A percentile compares a stretch with the other conserved stretches of the same genome.
Evolutionary conservation across 139 green algal genomes (phyloP).

Genomic region (Asterochloris sp.): DNA sequence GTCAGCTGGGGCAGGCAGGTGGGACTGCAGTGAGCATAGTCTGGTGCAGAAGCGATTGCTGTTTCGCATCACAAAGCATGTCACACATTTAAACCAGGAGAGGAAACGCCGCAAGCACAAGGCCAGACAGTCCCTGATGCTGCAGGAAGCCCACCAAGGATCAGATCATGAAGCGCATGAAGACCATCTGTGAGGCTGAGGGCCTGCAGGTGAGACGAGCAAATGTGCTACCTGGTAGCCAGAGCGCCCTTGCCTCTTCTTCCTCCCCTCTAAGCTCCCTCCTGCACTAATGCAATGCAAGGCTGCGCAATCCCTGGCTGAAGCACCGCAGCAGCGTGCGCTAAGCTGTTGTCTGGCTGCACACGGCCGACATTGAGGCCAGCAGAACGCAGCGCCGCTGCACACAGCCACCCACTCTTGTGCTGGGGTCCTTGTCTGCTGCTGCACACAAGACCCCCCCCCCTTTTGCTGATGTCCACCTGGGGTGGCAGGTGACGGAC

Average conservation of each 20-base stretch:
- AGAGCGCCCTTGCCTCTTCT: background rate
- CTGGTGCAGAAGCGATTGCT: no score
- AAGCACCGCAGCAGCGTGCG: no score
- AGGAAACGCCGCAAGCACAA: background rate
- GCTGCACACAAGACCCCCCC: background rate
- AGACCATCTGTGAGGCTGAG: slow-evolving; percentile 69
- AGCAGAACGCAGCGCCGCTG: no score
- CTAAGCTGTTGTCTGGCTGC: no score
- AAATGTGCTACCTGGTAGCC: no score
- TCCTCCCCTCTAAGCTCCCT: no score
- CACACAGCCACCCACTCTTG: background rate
- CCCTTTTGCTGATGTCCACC: background rate
- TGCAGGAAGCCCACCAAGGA: slow-evolving; percentile 67
- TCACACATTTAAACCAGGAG: background rate
- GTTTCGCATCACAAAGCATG: background rate
- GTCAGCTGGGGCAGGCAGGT: slow-evolving; percentile 29
- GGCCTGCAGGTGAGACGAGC: slow-evolving; percentile 44
- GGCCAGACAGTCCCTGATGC: background rate
- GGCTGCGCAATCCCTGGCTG: no score
- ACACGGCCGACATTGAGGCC: no score
- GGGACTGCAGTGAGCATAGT: no score
- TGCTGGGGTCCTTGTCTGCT: background rate
- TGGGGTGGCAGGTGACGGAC: slow-evolving; percentile 39
- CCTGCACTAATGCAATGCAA: no score
- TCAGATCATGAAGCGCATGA: slow-evolving; percentile 80